A percentile compares a stretch with the other conserved stretches of the same genome.
Conservation (phyloP, 139 green algal genomes). For the Tetradesmus lagerheimii region DNA sequence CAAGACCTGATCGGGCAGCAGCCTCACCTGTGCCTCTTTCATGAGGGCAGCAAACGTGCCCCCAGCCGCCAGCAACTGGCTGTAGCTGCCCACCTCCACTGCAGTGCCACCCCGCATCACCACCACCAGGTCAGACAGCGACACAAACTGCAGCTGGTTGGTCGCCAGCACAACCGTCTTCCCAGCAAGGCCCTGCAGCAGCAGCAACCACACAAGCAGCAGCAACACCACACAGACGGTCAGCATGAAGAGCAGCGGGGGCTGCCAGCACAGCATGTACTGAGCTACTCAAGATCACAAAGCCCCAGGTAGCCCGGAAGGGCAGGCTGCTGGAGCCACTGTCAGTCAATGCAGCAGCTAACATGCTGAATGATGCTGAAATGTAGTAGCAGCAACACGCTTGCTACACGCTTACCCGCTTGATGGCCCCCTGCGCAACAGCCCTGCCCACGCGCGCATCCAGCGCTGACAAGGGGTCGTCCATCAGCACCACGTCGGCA, state of each 20-base stretch:
- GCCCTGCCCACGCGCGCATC: constrained; percentile 57
- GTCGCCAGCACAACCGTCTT: constrained; percentile 69
- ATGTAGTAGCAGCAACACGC: too few relatives aligned
- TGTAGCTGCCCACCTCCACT: constrained; percentile 58
- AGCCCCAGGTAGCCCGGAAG: too few relatives aligned
- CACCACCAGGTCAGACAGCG: constrained; percentile 61
- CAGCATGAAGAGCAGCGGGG: too few relatives aligned
- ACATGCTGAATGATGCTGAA: too few relatives aligned
- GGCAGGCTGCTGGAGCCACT: too few relatives aligned
- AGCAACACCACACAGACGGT: neutral
- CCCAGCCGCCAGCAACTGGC: constrained; percentile 48
- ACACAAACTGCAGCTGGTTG: constrained; percentile 71
- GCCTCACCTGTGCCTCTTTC: constrained; percentile 53
- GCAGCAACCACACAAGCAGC: constrained; percentile 19
- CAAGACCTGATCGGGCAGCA: neutral
- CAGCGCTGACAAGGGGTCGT: constrained; percentile 73
- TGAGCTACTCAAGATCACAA: too few relatives aligned
- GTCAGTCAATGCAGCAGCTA: too few relatives aligned
- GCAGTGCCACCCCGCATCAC: constrained; percentile 57
- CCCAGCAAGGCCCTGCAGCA: constrained; percentile 48
- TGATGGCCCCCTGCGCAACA: constrained; percentile 24
- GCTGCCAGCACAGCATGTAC: too few relatives aligned
- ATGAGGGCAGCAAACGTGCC: constrained; percentile 69
- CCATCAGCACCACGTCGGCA: constrained; percentile 65
- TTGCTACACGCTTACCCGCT: neutral